A percentile compares a stretch with the other conserved stretches of the same genome.
Evolutionary conservation across 768 basidiomycete species (phyloP).

Genomic region (Termitomyces sp.): DNA sequence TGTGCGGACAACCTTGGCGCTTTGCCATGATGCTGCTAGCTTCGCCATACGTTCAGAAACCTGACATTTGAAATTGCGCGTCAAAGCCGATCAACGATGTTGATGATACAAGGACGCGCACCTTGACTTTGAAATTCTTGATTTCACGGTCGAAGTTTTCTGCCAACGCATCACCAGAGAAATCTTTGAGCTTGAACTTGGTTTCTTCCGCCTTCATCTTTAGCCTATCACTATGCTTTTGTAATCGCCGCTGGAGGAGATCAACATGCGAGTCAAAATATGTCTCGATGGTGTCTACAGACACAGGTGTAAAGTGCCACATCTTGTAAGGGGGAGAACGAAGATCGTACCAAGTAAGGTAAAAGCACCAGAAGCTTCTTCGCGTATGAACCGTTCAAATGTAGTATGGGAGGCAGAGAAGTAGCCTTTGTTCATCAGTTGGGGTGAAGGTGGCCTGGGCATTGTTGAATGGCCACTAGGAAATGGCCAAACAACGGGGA

Average conservation of each 20-base stretch:
- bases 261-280: slow-evolving; percentile 91
- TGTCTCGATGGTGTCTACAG: slow-evolving; percentile 85
- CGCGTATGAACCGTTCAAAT: slow-evolving; percentile 70
- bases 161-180: slow-evolving; percentile 58
- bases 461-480: slow-evolving; percentile 19
- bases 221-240: slow-evolving; percentile 80
- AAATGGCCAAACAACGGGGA: not conserved
- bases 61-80: slow-evolving; percentile 30
- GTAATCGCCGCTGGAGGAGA: slow-evolving; percentile 75
- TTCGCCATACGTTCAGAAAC: slow-evolving; percentile 74
- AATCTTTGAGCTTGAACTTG: slow-evolving; percentile 63
- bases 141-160: slow-evolving; percentile 85
- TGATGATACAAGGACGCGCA: slow-evolving; percentile 22
- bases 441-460: slow-evolving; percentile 39
- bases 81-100: not conserved
- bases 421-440: slow-evolving; percentile 37
- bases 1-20: slow-evolving; percentile 79
- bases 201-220: slow-evolving; percentile 73
- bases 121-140: slow-evolving; percentile 83
- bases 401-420: slow-evolving; percentile 44
- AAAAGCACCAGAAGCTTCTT: slow-evolving; percentile 76
- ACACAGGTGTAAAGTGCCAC: slow-evolving; percentile 17
- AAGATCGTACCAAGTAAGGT: slow-evolving; percentile 68
- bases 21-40: slow-evolving; percentile 86
- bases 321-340: slow-evolving; percentile 12